Percentiles rank a stretch among this genome's conserved stretches.
Evolutionary conservation across 352 stramenopile genomes (phyloP).

Genomic region (Phytopythium ostracodes): DNA sequence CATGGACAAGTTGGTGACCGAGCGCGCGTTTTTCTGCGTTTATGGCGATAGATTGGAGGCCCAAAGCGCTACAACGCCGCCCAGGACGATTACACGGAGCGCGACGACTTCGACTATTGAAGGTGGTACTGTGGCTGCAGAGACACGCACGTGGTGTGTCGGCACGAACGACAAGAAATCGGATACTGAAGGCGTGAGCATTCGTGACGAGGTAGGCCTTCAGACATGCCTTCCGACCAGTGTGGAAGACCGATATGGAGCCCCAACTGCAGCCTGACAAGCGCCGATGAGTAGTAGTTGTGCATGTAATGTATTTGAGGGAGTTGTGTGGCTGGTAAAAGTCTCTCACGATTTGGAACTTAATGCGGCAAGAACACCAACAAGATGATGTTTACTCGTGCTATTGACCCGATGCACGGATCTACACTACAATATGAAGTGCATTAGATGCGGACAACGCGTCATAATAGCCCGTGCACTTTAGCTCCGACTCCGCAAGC

Average conservation of each 20-base stretch:
- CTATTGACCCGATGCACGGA: not conserved
- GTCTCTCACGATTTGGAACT: no score
- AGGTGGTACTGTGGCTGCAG: not conserved
- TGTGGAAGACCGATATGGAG: no score
- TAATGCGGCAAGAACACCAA: not conserved
- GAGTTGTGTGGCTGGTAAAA: no score
- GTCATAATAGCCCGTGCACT: not conserved
- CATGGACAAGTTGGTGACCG: not conserved
- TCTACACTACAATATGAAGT: not conserved
- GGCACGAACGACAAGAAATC: not conserved
- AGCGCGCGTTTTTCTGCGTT: constrained; percentile 10
- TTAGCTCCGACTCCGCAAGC: not conserved
- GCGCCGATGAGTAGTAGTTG: no score
- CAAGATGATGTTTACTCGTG: not conserved
- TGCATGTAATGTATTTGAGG: no score
- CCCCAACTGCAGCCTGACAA: no score
- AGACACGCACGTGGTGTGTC: not conserved
- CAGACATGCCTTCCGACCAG: not conserved
- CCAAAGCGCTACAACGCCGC: constrained; percentile 12
- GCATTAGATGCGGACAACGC: not conserved
- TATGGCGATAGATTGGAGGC: constrained; percentile 20
- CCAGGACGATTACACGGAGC: constrained; percentile 24
- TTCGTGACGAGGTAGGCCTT: not conserved
- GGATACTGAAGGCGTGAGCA: not conserved
- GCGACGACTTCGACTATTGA: constrained; percentile 27